Conservation (phyloP, 73 alveolate genomes). For the Blepharisma stoltei region DNA sequence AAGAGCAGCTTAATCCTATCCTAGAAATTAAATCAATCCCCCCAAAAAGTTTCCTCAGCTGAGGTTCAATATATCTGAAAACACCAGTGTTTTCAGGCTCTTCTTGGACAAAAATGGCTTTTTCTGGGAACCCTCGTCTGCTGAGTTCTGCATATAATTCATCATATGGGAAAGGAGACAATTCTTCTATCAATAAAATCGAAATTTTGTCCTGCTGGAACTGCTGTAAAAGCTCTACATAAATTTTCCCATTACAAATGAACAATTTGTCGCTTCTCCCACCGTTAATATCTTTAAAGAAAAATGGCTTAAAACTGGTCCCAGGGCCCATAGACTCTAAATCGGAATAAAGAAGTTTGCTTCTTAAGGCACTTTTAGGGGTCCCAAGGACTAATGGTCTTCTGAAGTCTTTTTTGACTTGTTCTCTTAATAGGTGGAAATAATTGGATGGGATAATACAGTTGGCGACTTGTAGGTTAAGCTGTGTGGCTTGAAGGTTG, state of each 20-base stretch:
- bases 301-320: constrained; percentile 55
- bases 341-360: constrained; percentile 41
- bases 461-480: constrained; percentile 63
- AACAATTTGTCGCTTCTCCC: constrained; percentile 39
- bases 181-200: constrained; percentile 69
- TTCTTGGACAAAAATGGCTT: constrained; percentile 28
- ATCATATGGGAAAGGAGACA: constrained; percentile 72
- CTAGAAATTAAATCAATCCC: background rate
- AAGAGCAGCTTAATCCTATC: background rate
- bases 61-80: background rate
- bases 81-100: constrained; percentile 15
- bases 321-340: constrained; percentile 41
- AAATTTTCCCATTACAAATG: constrained; percentile 66
- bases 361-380: constrained; percentile 66
- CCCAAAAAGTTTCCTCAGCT: background rate
- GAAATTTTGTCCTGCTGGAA: constrained; percentile 16
- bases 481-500: background rate
- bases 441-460: constrained; percentile 71
- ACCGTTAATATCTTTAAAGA: constrained; percentile 36
- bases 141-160: constrained; percentile 28
- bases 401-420: constrained; percentile 80
- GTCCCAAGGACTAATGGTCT: constrained; percentile 75
- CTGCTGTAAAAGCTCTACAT: constrained; percentile 39
- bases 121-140: background rate
- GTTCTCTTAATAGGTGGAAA: constrained; percentile 81